These are phyloP conservation scores for Starmerella sp. DNA, from an alignment of 805 yeast genomes.

Conservation along the genomic window DNA sequence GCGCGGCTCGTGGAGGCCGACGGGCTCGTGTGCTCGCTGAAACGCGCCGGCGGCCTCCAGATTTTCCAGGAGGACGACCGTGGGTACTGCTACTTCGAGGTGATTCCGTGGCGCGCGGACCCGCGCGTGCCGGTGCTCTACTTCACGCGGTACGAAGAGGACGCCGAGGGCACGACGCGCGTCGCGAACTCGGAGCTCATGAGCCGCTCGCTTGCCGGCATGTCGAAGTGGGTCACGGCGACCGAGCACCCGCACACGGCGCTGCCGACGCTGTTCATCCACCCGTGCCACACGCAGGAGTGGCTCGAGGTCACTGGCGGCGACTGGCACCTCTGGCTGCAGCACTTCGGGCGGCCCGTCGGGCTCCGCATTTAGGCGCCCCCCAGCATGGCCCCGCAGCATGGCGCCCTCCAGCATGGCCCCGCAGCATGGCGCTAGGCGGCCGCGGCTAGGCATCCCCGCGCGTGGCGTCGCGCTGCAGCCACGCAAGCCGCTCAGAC, in stretches of 20 bases:
- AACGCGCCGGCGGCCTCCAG: not conserved
- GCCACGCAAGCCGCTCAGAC: slow-evolving; percentile 19
- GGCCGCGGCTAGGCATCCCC: not conserved
- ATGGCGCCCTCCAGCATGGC: no score
- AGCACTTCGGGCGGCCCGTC: slow-evolving; percentile 26
- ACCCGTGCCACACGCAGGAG: slow-evolving; percentile 34
- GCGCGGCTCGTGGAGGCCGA: not conserved
- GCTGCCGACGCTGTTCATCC: slow-evolving; percentile 28
- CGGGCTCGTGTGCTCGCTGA: not conserved
- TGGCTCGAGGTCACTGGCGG: slow-evolving; percentile 25
- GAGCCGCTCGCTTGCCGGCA: not conserved
- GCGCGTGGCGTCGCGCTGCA: not conserved
- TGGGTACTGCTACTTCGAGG: slow-evolving; percentile 11
- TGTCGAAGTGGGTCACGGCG: slow-evolving; percentile 11
- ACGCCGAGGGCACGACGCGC: slow-evolving; percentile 6
- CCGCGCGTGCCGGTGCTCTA: slow-evolving; percentile 27
- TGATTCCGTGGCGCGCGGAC: slow-evolving; percentile 26
- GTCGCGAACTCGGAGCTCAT: not conserved
- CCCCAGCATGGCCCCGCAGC: no score
- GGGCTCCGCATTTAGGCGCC: slow-evolving; percentile 20
- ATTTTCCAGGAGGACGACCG: not conserved
- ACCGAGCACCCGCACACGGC: slow-evolving; percentile 27
- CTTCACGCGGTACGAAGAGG: slow-evolving; percentile 17
- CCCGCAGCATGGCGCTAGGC: no score
- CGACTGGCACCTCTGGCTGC: slow-evolving; percentile 24